phyloP scores from a whole-genome alignment of 495 filamentous ascomycete genomes.

The Terfezia boudieri region DNA sequence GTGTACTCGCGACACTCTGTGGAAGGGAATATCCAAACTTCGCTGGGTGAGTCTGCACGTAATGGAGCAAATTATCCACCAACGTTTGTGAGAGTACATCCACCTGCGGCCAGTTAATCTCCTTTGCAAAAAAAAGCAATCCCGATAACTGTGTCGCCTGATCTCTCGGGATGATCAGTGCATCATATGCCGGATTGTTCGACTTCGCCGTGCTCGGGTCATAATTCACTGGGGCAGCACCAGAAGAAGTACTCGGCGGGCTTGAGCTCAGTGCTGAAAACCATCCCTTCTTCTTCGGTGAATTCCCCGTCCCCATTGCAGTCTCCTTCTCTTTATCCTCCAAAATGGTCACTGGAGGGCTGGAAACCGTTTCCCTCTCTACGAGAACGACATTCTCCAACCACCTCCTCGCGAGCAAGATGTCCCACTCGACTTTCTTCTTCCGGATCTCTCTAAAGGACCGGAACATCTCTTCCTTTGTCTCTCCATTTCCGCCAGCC shows the following conservation, averaged over 20 bases:
- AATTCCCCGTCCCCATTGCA: neutral
- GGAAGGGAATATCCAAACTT: slow-evolving; percentile 10
- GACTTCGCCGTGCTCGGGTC: slow-evolving; percentile 25
- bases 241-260: slow-evolving; percentile 6
- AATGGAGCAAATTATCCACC: neutral
- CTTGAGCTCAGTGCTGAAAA: slow-evolving; percentile 17
- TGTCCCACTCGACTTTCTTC: slow-evolving; percentile 54
- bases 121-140: slow-evolving; percentile 33
- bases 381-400: slow-evolving; percentile 46
- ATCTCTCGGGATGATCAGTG: slow-evolving; percentile 14
- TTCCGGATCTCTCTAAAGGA: slow-evolving; percentile 42
- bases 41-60: slow-evolving; percentile 4
- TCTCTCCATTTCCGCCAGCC: slow-evolving; percentile 20
- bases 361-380: slow-evolving; percentile 9
- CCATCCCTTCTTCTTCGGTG: slow-evolving; percentile 15
- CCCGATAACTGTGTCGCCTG: slow-evolving; percentile 28
- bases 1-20: slow-evolving; percentile 20
- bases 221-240: neutral
- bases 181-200: neutral
- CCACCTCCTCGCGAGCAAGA: slow-evolving; percentile 51
- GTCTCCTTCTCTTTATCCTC: slow-evolving; percentile 10
- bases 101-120: slow-evolving; percentile 31
- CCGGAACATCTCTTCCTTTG: slow-evolving; percentile 30
- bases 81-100: slow-evolving; percentile 6
- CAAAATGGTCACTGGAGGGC: slow-evolving; percentile 17